Base-by-base conservation (phyloP, 2,329 filamentous ascomycete genomes). In the Beauveria sp. region DNA sequence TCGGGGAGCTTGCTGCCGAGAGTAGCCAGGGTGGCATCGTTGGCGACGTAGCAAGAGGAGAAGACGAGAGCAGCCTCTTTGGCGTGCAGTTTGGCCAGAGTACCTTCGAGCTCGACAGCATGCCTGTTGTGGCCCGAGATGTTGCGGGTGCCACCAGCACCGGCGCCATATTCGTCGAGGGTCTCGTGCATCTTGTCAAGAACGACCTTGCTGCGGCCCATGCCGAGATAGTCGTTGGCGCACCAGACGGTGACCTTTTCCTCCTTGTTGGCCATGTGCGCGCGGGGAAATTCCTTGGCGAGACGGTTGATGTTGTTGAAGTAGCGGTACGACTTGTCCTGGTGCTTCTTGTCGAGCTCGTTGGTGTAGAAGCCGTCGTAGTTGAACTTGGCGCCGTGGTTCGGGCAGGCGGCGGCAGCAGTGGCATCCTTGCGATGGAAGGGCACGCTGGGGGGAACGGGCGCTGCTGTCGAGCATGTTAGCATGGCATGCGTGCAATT, bases 221-320 rank as follows among this genome's bases (percentile, higher is more conserved):
- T 99, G 68, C 95, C 95, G 20, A 99, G 86, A 74, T 99, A 99
- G 75, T 99, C 95, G 71, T 99, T 99, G 72, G 93, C 96, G 81
- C 95, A 99, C 95, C 95, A 99, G 26, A 99, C 95, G 1, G 93
- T 96, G 62, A 99, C 95, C 58, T 86, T 86, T 67, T 97, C 91
- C 63, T 93, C 87, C 71, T 86, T 84, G 62, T 82, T 86, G 18
- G 90, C 84, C 82, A 96, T 96, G 75, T 99, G 95, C 51, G 95
- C 95, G 66, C 90, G 90, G 34, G 95, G 95, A 65, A 99, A 99
- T 66, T 98, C 91, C 78, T 95, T 91, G 67, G 95, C 95, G 64
- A 99, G 83, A 42, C 95, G 92, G 73, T 99, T 99, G 86, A 99
- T 99, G 81, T 99, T 99, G 83, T 99, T 99, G 82, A 99, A 99